A percentile compares a stretch with the other conserved stretches of the same genome.
These are phyloP conservation scores for Euptelea pleiosperma DNA, from an alignment of 164 flowering plant genomes.

Conservation along the genomic window DNA sequence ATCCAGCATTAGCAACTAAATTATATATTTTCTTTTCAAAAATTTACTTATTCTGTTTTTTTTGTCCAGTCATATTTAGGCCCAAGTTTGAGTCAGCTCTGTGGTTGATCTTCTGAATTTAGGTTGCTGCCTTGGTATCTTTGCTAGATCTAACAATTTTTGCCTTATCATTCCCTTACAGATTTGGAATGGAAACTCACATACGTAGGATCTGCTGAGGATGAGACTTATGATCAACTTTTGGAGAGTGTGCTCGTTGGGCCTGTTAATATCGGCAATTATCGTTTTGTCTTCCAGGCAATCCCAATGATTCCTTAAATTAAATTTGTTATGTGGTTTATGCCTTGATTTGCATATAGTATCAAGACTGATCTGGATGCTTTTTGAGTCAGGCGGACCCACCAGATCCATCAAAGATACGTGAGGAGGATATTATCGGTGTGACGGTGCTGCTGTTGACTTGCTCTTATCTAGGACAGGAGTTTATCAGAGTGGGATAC, in stretches of 20 bases:
- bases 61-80: no score
- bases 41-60: no score
- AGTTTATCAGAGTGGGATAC: conserved; percentile 91
- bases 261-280: conserved; percentile 96
- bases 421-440: conserved; percentile 96
- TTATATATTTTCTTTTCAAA: no score
- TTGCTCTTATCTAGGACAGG: conserved; percentile 92
- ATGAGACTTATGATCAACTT: conserved; percentile 92
- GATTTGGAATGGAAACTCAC: conserved; percentile 99
- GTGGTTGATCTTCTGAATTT: no score
- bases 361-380: conserved; percentile 1
- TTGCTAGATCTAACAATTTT: neutral
- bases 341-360: neutral
- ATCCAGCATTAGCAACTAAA: no score
- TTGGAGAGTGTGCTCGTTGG: conserved; percentile 98
- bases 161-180: conserved; percentile 24
- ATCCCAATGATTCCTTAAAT: neutral
- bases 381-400: conserved; percentile 67
- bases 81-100: no score
- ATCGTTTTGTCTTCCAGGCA: conserved; percentile 95
- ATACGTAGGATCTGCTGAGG: conserved; percentile 99
- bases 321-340: neutral
- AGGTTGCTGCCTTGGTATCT: neutral
- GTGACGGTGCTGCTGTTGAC: conserved; percentile 94
- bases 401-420: conserved; percentile 89